phyloP scores from a whole-genome alignment of 805 yeast genomes.

The Candida dendrica region DNA sequence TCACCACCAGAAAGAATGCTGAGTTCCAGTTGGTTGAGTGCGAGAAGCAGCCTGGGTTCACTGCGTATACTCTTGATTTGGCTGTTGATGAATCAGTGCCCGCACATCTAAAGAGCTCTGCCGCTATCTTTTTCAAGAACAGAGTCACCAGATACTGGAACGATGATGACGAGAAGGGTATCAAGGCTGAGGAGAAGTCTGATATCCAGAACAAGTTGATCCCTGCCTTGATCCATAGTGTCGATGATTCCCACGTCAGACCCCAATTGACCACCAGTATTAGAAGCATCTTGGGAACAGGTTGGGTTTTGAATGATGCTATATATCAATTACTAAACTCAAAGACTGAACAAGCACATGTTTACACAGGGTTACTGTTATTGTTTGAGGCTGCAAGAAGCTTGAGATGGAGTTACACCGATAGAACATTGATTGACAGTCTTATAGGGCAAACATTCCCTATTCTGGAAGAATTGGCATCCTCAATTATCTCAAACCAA shows the following conservation, averaged over 20 bases:
- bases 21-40: constrained; percentile 43
- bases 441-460: constrained; percentile 48
- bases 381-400: constrained; percentile 48
- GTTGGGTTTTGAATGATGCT: constrained; percentile 26
- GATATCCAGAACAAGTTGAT: constrained; percentile 48
- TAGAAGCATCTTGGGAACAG: constrained; percentile 42
- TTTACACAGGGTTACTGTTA: constrained; percentile 49
- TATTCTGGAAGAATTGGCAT: constrained; percentile 45
- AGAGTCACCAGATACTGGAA: constrained; percentile 51
- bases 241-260: constrained; percentile 34
- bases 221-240: constrained; percentile 39
- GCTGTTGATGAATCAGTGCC: constrained; percentile 38
- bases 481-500: constrained; percentile 23
- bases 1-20: constrained; percentile 42
- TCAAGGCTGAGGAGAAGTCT: constrained; percentile 42
- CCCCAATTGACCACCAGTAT: constrained; percentile 54
- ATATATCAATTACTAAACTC: constrained; percentile 29
- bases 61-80: constrained; percentile 44
- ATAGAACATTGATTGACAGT: constrained; percentile 39
- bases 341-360: constrained; percentile 27
- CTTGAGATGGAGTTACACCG: constrained; percentile 49
- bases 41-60: constrained; percentile 53
- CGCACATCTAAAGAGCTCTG: constrained; percentile 42
- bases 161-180: constrained; percentile 21
- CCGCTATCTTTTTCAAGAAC: constrained; percentile 67